Conservation (phyloP, 176 grass and related monocot genomes). For the Avena eriantha region DNA sequence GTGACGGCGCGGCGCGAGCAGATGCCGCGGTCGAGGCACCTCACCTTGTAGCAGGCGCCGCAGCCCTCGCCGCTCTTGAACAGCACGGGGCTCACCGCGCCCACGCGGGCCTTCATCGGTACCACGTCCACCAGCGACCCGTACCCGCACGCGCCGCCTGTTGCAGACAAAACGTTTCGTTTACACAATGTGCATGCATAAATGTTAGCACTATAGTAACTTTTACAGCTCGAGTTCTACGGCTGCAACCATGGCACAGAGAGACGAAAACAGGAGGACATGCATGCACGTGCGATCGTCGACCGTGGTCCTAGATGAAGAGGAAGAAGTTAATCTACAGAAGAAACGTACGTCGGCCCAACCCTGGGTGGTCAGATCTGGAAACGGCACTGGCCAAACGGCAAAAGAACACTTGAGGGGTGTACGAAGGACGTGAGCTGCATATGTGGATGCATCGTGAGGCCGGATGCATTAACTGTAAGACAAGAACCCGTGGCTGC, state of each 20-base stretch:
- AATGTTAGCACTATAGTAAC: no score
- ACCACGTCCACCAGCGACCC: conserved; percentile 93
- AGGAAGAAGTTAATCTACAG: conserved; percentile 4
- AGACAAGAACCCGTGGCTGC: no score
- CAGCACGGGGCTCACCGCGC: conserved; percentile 91
- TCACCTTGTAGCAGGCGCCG: conserved; percentile 96
- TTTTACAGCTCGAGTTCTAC: background rate
- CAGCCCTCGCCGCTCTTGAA: conserved; percentile 92
- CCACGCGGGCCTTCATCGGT: conserved; percentile 83
- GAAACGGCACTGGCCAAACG: conserved; percentile 12
- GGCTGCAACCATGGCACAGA: background rate
- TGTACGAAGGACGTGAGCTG: background rate
- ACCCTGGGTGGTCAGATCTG: conserved; percentile 31
- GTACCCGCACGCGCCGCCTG: conserved; percentile 98
- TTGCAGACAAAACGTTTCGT: background rate
- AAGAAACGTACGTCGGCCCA: conserved; percentile 24
- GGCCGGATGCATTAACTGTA: background rate
- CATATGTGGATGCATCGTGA: background rate
- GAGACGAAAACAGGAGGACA: background rate
- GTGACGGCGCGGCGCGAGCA: conserved; percentile 94
- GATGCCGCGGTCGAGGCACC: conserved; percentile 69
- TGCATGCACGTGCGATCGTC: conserved; percentile 10
- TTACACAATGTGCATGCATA: background rate
- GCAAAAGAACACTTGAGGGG: conserved; percentile 1
- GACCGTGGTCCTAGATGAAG: conserved; percentile 19